Percentiles rank a stretch among this genome's conserved stretches.
These are phyloP conservation scores for Apiospora rasikravindrae DNA, from an alignment of 2,329 filamentous ascomycete genomes.

Conservation along the genomic window DNA sequence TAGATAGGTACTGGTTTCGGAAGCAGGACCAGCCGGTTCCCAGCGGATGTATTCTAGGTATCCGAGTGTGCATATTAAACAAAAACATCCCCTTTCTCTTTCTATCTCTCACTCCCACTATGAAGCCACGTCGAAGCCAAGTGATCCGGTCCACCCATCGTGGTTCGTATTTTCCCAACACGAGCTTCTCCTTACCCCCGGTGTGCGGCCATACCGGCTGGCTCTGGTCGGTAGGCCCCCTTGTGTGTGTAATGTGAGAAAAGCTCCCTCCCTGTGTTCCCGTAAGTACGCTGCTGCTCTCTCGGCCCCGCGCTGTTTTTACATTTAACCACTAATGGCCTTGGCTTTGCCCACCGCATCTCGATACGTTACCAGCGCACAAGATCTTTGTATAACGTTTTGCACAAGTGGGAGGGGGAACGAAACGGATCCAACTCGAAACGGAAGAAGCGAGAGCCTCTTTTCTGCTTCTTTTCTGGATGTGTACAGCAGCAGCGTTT, in stretches of 20 bases:
- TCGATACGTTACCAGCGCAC: constrained; percentile 17
- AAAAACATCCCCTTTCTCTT: background rate
- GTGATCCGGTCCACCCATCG: background rate
- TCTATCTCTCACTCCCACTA: background rate
- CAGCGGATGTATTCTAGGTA: background rate
- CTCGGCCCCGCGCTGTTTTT: constrained; percentile 1
- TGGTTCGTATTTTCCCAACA: constrained; percentile 6
- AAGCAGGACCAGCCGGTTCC: background rate
- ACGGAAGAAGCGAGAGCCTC: constrained; percentile 18
- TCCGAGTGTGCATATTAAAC: background rate
- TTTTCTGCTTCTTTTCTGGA: background rate
- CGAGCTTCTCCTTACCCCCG: constrained; percentile 3
- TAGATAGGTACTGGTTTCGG: background rate
- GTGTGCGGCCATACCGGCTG: constrained; percentile 1
- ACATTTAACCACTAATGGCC: background rate
- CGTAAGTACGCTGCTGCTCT: background rate
- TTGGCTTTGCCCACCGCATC: constrained; percentile 3
- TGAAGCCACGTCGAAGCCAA: background rate
- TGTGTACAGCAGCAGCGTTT: background rate
- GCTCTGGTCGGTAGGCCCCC: background rate
- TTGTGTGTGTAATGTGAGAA: background rate
- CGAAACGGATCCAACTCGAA: constrained; percentile 17
- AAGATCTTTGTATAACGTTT: constrained; percentile 19
- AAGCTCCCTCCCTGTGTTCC: constrained; percentile 15
- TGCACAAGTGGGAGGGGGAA: constrained; percentile 1